Percentiles rank a stretch among this genome's conserved stretches.
These are phyloP conservation scores for Elongisporangium undulatum DNA, from an alignment of 352 stramenopile genomes.

Conservation along the genomic window DNA sequence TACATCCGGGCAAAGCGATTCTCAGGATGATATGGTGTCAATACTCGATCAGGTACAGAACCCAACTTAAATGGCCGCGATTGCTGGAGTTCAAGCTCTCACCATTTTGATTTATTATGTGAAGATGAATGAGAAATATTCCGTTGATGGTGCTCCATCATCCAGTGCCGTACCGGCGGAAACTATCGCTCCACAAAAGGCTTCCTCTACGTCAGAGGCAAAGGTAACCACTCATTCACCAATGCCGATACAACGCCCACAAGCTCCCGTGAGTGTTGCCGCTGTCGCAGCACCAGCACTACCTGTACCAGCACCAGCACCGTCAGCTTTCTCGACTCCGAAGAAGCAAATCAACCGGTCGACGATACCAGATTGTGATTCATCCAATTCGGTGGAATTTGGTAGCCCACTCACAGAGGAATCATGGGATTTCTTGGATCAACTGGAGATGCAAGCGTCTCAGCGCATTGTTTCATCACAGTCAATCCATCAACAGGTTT, in stretches of 20 bases:
- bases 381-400: conserved; percentile 24
- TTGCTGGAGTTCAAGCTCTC: neutral
- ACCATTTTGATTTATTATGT: neutral
- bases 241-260: neutral
- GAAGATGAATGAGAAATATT: conserved; percentile 57
- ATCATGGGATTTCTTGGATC: conserved; percentile 70
- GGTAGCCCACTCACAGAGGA: conserved; percentile 74
- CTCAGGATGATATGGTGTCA: conserved; percentile 55
- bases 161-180: neutral
- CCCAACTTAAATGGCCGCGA: neutral
- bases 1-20: conserved; percentile 14
- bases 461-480: conserved; percentile 13
- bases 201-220: neutral
- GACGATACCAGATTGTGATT: neutral
- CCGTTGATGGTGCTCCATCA: neutral
- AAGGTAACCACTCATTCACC: neutral
- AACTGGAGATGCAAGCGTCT: conserved; percentile 56
- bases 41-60: conserved; percentile 39
- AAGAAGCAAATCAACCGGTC: neutral
- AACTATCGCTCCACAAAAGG: neutral
- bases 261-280: neutral
- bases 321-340: neutral
- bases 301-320: too few relatives aligned
- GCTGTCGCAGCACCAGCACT: neutral
- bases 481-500: neutral